Conservation (phyloP, 2,329 filamentous ascomycete genomes). For the Ascochyta pisi region DNA sequence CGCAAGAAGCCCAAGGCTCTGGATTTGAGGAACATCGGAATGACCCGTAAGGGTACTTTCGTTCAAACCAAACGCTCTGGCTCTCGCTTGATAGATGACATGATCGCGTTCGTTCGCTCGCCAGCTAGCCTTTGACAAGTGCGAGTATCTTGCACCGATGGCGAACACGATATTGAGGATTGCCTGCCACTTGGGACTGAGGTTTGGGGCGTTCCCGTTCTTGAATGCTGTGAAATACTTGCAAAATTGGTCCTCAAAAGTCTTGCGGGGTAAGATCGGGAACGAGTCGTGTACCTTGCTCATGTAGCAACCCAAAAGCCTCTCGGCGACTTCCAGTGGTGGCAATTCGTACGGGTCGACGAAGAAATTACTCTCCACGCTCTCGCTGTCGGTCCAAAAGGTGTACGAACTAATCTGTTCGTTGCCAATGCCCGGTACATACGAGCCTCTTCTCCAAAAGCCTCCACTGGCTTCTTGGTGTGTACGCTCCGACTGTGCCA, state of each 20-base stretch:
- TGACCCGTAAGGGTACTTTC: slow-evolving; percentile 38
- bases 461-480: slow-evolving; percentile 16
- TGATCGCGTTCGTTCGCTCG: slow-evolving; percentile 42
- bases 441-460: slow-evolving; percentile 15
- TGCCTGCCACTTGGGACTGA: slow-evolving; percentile 45
- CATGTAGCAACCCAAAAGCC: slow-evolving; percentile 48
- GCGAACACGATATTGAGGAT: slow-evolving; percentile 54
- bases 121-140: slow-evolving; percentile 40
- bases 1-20: slow-evolving; percentile 47
- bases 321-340: slow-evolving; percentile 37
- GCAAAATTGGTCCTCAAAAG: slow-evolving; percentile 45
- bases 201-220: slow-evolving; percentile 23
- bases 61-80: slow-evolving; percentile 43
- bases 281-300: slow-evolving; percentile 49
- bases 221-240: slow-evolving; percentile 39
- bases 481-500: slow-evolving; percentile 29
- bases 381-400: slow-evolving; percentile 45
- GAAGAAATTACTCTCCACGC: slow-evolving; percentile 29
- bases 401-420: slow-evolving; percentile 42
- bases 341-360: slow-evolving; percentile 46
- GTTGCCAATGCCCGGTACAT: slow-evolving; percentile 10
- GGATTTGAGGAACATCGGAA: slow-evolving; percentile 49
- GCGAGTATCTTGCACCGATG: slow-evolving; percentile 50
- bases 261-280: slow-evolving; percentile 45
- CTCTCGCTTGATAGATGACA: slow-evolving; percentile 50